phyloP scores from a whole-genome alignment of 129 eudicot species.

The Glebionis coronaria region DNA sequence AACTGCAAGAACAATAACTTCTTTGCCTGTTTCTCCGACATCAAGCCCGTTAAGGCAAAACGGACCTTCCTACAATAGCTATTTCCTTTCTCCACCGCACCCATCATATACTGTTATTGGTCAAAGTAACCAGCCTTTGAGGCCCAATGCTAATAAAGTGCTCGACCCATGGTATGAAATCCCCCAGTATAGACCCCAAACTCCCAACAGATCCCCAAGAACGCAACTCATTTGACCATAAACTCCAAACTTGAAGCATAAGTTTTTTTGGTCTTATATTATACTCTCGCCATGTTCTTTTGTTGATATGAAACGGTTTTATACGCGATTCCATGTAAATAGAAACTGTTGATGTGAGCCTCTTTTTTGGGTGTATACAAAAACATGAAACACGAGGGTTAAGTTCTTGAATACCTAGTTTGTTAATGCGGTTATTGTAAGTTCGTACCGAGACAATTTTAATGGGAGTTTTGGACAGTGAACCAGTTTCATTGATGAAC shows the following conservation, averaged over 20 bases:
- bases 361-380: constrained; percentile 25
- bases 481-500: not conserved
- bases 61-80: constrained; percentile 50
- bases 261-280: constrained; percentile 5
- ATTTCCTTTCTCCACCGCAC: constrained; percentile 67
- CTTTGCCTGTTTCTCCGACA: constrained; percentile 87
- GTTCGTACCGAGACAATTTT: constrained; percentile 8
- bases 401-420: constrained; percentile 10
- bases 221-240: constrained; percentile 31
- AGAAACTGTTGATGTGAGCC: constrained; percentile 21
- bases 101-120: constrained; percentile 57
- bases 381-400: constrained; percentile 16
- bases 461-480: not conserved
- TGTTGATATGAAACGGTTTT: constrained; percentile 13
- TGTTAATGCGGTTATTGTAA: constrained; percentile 11
- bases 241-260: not conserved
- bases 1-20: constrained; percentile 55
- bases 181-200: constrained; percentile 50
- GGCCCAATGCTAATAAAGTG: constrained; percentile 37
- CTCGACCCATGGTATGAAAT: constrained; percentile 65
- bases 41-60: constrained; percentile 71
- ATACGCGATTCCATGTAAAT: constrained; percentile 18
- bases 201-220: constrained; percentile 58
- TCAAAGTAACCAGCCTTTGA: constrained; percentile 38
- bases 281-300: not conserved